Evolutionary conservation across 179 eudicot genomes (phyloP).

Genomic region (Pouteria campechiana): DNA sequence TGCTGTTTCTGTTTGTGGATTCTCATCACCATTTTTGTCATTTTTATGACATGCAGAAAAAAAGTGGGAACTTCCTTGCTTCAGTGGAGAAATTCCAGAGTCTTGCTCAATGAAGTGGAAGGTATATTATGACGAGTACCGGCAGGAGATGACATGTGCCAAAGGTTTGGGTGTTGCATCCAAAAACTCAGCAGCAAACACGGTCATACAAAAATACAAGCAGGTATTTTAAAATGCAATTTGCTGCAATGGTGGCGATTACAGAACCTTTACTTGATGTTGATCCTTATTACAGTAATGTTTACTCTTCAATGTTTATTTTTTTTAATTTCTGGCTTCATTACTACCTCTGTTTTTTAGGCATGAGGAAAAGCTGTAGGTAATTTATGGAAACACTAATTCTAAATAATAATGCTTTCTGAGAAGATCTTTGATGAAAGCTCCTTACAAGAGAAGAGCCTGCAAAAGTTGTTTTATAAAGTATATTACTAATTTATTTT

Average conservation of each 20-base stretch:
- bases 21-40: background rate
- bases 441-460: too few species aligned
- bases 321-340: too few species aligned
- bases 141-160: slow-evolving; percentile 24
- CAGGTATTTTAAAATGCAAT: slow-evolving; percentile 37
- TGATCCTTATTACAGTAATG: background rate
- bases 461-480: too few species aligned
- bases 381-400: too few species aligned
- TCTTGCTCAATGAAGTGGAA: slow-evolving; percentile 13
- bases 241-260: too few species aligned
- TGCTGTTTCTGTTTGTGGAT: background rate
- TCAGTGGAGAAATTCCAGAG: slow-evolving; percentile 25
- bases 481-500: too few species aligned
- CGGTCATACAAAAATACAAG: slow-evolving; percentile 38
- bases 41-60: slow-evolving; percentile 4
- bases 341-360: too few species aligned
- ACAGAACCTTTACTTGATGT: slow-evolving; percentile 8
- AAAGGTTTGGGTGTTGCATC: slow-evolving; percentile 9
- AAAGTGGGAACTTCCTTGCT: slow-evolving; percentile 38
- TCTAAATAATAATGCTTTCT: too few species aligned
- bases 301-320: too few species aligned
- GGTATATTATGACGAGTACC: slow-evolving; percentile 14
- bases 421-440: too few species aligned
- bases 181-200: slow-evolving; percentile 23
- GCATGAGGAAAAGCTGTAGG: too few species aligned